A percentile compares a stretch with the other conserved stretches of the same genome.
Conservation (phyloP, 176 grass and related monocot species). For the Triticum aestivum region DNA sequence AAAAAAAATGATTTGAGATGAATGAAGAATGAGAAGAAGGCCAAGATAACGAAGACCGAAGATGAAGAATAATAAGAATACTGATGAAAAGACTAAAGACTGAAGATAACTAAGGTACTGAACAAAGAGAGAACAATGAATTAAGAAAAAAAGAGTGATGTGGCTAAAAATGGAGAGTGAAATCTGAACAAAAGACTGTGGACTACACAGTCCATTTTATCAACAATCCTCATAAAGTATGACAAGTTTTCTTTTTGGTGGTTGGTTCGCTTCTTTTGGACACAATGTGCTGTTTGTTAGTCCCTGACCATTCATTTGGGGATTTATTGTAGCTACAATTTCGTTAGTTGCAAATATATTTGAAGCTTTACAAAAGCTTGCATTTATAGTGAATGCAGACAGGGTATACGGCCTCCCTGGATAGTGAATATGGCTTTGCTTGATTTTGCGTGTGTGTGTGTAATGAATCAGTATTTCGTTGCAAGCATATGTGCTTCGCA, state of each 20-base stretch:
- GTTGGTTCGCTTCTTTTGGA: not conserved
- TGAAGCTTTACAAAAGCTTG: conserved; percentile 10
- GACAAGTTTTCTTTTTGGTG: not conserved
- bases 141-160: not conserved
- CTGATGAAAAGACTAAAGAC: too few relatives aligned
- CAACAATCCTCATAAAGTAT: too few relatives aligned
- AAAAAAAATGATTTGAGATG: too few relatives aligned
- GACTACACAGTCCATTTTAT: not conserved
- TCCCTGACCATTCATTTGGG: not conserved
- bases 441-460: not conserved
- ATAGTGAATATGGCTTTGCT: not conserved
- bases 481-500: too few relatives aligned
- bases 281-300: conserved; percentile 1
- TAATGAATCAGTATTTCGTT: not conserved
- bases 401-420: conserved; percentile 8
- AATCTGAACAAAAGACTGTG: not conserved
- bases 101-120: too few relatives aligned
- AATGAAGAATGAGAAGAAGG: too few relatives aligned
- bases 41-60: too few relatives aligned
- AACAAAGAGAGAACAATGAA: not conserved
- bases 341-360: conserved; percentile 24
- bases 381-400: conserved; percentile 20
- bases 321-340: conserved; percentile 14
- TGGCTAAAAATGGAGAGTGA: not conserved
- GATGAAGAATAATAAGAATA: too few relatives aligned